phyloP scores from a whole-genome alignment of 176 grass and related monocot species.

The Tuctoria greenei region DNA sequence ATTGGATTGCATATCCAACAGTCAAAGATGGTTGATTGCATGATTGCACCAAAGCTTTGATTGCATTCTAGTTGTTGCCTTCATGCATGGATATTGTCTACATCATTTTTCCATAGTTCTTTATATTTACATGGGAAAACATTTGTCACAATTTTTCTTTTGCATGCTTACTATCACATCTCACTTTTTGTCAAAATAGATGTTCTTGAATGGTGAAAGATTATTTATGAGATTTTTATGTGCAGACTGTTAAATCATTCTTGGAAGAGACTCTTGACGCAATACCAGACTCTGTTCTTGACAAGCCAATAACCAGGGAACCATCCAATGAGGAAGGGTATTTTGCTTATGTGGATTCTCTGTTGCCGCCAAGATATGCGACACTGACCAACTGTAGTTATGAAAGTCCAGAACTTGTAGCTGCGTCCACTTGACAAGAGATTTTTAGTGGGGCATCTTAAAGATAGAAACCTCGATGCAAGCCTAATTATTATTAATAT shows the following conservation, averaged over 20 bases:
- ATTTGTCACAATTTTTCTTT: background rate
- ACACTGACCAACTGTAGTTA: conserved; percentile 19
- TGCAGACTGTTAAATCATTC: conserved; percentile 79
- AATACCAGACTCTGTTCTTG: conserved; percentile 61
- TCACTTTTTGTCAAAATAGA: background rate
- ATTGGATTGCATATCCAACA: too few relatives aligned
- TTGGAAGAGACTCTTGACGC: conserved; percentile 82
- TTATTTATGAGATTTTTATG: conserved; percentile 18
- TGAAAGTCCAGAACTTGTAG: conserved; percentile 20
- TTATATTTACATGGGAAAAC: background rate
- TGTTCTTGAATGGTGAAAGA: background rate
- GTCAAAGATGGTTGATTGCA: too few relatives aligned
- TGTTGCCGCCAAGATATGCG: conserved; percentile 59
- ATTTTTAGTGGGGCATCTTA: background rate
- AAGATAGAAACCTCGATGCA: background rate
- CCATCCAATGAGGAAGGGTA: conserved; percentile 39
- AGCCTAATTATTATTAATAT: background rate
- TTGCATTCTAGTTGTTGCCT: too few relatives aligned
- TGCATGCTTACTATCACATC: conserved; percentile 25
- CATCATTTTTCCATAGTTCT: background rate
- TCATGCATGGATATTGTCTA: background rate
- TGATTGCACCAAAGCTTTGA: too few relatives aligned
- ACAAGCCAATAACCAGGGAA: conserved; percentile 45
- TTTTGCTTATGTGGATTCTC: conserved; percentile 55
- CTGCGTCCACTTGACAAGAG: conserved; percentile 31